These are phyloP conservation scores for Xylaria sp. DNA, from an alignment of 2,329 filamentous ascomycete genomes.

Conservation along the genomic window DNA sequence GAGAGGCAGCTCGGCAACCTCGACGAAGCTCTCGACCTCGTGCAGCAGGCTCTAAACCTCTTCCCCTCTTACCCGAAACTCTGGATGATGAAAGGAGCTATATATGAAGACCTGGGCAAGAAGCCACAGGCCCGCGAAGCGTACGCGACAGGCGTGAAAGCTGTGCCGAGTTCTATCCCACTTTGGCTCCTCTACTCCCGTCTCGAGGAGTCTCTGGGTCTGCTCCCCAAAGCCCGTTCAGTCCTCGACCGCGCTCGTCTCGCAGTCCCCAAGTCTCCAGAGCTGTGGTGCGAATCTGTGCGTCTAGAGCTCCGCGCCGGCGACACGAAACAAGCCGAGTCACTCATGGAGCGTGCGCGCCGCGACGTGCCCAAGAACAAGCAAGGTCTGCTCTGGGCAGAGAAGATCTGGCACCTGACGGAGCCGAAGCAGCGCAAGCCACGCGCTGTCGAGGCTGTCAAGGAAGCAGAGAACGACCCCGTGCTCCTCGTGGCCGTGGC, in stretches of 20 bases:
- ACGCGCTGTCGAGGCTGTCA: constrained; percentile 91
- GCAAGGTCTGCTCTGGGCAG: constrained; percentile 85
- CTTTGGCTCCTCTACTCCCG: constrained; percentile 91
- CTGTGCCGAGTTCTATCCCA: constrained; percentile 83
- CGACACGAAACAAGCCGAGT: constrained; percentile 85
- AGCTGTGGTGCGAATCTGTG: constrained; percentile 94
- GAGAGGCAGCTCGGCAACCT: constrained; percentile 85
- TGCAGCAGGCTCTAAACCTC: constrained; percentile 84
- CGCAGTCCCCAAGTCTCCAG: constrained; percentile 83
- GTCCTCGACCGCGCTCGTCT: constrained; percentile 92
- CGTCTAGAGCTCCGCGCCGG: constrained; percentile 89
- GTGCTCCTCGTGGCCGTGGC: constrained; percentile 90
- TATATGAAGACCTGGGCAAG: constrained; percentile 87
- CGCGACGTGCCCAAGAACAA: constrained; percentile 84
- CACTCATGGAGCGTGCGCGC: constrained; percentile 90
- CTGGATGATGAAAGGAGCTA: constrained; percentile 99
- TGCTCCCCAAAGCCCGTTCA: constrained; percentile 90
- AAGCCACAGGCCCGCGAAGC: constrained; percentile 88
- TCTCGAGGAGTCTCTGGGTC: constrained; percentile 85
- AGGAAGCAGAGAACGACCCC: constrained; percentile 94
- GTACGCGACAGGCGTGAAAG: constrained; percentile 87
- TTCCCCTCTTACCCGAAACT: constrained; percentile 90
- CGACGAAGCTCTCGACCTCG: constrained; percentile 86
- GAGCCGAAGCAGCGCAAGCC: constrained; percentile 91
- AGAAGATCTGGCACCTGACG: constrained; percentile 96